Base-by-base conservation (phyloP, 768 basidiomycete genomes). In the Tylopilus sp. region DNA sequence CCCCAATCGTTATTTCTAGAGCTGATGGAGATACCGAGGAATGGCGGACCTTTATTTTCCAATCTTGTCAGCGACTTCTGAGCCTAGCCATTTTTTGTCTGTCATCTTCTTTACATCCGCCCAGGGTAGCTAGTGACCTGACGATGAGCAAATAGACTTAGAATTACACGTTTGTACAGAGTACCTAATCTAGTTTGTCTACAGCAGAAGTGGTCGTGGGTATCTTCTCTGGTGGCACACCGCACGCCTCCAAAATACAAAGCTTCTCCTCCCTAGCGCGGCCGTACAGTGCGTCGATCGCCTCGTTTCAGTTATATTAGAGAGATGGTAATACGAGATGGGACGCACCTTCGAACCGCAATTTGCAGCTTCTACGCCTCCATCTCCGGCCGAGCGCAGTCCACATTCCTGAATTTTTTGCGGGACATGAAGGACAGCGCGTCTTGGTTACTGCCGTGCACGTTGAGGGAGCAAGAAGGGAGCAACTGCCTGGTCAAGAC, bases 111-210 rank as follows among this genome's bases (percentile, higher is more conserved):
- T 89, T 11, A 98, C 96, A 43, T 96, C 93, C 3, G 69, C 63
- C 96, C 97, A 99, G 0, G 96, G 82, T 22, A 87, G 72, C 91
- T 93, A 56, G 0, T 17, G 51, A 25, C 14, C 2, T 21, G 0
- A 37, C 6, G 21, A 25, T 21, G 29, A 43, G 46, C 40, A 38
- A 60, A 46, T 36, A 10, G 36, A 43, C 6, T 12, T 11, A 25
- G 21, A 4, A 36, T 37, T 12, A 43, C 44, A 12, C 48, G 31
- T 26, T 34, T 14, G 33, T 33, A 14, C 17, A 21, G 13, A 25
- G 72, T 25, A 89, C 89, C 83, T 98, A 98, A 79, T 99, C 97
- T 11, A 99, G 82, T 70, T 98, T 99, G 72, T 99, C 97, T 11
- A 98, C 96, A 0, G 97, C 96, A 16, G 92, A 95, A 0, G 93